Conservation (phyloP, 179 eudicot species). For the Sideroxylon spinosum region DNA sequence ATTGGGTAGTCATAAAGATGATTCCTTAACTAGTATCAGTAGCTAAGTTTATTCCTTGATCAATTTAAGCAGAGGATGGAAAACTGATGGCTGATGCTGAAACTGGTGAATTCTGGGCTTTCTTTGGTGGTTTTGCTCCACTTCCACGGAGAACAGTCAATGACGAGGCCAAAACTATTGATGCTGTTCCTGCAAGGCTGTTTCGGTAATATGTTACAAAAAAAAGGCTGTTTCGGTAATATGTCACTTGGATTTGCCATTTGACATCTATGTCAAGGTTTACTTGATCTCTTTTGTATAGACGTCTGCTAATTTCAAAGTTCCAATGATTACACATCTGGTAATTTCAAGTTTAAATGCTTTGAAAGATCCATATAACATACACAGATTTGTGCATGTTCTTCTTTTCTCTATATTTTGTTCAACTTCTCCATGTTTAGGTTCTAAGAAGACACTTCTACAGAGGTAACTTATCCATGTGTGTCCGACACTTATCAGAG, state of each 20-base stretch:
- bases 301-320: not conserved
- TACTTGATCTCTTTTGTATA: not conserved
- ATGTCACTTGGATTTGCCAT: conserved; percentile 10
- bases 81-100: conserved; percentile 93
- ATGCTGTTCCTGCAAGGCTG: conserved; percentile 48
- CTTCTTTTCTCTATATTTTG: not conserved
- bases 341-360: not conserved
- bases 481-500: too few relatives aligned
- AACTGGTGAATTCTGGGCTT: conserved; percentile 95
- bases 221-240: conserved; percentile 58
- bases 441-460: not conserved
- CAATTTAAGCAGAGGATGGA: conserved; percentile 72
- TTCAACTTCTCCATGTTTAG: not conserved
- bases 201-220: conserved; percentile 43
- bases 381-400: not conserved
- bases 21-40: conserved; percentile 6
- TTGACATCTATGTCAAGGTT: conserved; percentile 10
- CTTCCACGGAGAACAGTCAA: conserved; percentile 71
- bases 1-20: not conserved
- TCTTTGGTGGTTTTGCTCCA: conserved; percentile 99
- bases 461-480: too few relatives aligned
- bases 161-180: conserved; percentile 40
- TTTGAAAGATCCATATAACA: not conserved
- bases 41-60: conserved; percentile 12
- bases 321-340: not conserved